These are phyloP conservation scores for Aureobasidium sp. DNA, from an alignment of 2,329 filamentous ascomycete genomes.

Conservation along the genomic window DNA sequence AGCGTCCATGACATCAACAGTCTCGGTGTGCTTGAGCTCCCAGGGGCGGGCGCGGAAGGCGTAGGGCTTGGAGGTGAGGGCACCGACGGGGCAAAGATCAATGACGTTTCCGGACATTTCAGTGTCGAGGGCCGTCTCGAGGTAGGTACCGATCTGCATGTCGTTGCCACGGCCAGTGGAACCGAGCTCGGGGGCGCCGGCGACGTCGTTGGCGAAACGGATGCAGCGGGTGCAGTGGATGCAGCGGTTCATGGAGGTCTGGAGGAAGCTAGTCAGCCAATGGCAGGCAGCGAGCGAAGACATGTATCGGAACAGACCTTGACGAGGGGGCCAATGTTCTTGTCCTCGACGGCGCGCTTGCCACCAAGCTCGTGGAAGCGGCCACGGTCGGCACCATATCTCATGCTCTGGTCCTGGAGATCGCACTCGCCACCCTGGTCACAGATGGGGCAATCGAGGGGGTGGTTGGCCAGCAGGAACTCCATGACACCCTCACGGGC, in stretches of 20 bases:
- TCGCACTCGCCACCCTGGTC: constrained; percentile 99
- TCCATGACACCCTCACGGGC: constrained; percentile 99
- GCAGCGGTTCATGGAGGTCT: constrained; percentile 98
- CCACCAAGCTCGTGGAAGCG: constrained; percentile 93
- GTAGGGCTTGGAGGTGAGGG: constrained; percentile 93
- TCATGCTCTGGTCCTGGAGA: constrained; percentile 98
- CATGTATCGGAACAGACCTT: constrained; percentile 46
- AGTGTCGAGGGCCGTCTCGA: constrained; percentile 87
- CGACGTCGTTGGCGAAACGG: constrained; percentile 95
- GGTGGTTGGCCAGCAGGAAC: constrained; percentile 93
- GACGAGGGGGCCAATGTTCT: constrained; percentile 96
- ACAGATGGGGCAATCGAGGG: constrained; percentile 93
- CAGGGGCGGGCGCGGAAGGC: constrained; percentile 94
- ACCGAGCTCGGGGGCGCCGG: constrained; percentile 90
- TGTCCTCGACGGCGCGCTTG: constrained; percentile 97
- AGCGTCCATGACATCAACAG: constrained; percentile 87
- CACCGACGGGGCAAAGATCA: constrained; percentile 95
- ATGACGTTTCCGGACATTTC: constrained; percentile 97
- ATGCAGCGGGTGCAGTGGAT: constrained; percentile 98
- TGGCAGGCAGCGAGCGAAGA: background rate
- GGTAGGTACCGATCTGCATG: constrained; percentile 95
- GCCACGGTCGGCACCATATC: constrained; percentile 91
- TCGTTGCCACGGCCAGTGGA: constrained; percentile 94
- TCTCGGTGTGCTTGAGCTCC: constrained; percentile 95
- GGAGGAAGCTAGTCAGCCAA: background rate